Evolutionary conservation across 176 grass and related monocot species (phyloP), one percentile per base, ranked within the genome.

Genomic region (Aechmea fasciata): DNA sequence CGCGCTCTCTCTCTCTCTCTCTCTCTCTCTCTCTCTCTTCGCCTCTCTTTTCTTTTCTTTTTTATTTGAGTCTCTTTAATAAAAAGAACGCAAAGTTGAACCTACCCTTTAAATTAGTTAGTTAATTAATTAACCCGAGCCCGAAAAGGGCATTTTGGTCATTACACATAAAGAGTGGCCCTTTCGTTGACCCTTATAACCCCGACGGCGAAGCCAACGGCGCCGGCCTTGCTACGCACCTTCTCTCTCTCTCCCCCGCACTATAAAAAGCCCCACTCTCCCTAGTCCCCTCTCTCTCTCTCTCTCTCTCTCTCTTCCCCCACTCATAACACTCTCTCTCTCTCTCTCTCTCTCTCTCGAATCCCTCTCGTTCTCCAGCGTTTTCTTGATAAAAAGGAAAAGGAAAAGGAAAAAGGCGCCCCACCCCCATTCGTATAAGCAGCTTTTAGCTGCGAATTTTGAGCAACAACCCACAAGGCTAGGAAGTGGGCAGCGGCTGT

Each of bases 161-260:
- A 67, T 67, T 55, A 48, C 1, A 57, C 22, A 14, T 11, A 10
- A 48, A 12, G 26, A 19, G 11, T 72, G 47, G 0, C 9, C 23
- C 14, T 55, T 74, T 78, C 81, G 89, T 90, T 92, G 88, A 90
- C 88, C 83, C 82, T 79, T 79, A 55, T 64, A 73, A 66, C 65
- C 63, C 74, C 77, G 81, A 96, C 85, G 85, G 73, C 87, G 87
- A 87, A 55, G 78, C 91, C 85, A 85, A 77, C 84, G 80, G 80
- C 88, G 88, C 85, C 83, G 80, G 80, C 73, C 50, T 68, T 76
- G 81, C 72, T 48, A 55, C 19, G 11, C 29, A 18, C 29, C 13
- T 29, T 4, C 41, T 15, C 55, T 41, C 26, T 48, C 13, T 48
- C 33, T 67, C 14, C 47, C 11, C 13, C 26, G 12, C 18, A 15